Conservation (phyloP, 1,139 yeast species). For the Suhomyces kunorum region DNA sequence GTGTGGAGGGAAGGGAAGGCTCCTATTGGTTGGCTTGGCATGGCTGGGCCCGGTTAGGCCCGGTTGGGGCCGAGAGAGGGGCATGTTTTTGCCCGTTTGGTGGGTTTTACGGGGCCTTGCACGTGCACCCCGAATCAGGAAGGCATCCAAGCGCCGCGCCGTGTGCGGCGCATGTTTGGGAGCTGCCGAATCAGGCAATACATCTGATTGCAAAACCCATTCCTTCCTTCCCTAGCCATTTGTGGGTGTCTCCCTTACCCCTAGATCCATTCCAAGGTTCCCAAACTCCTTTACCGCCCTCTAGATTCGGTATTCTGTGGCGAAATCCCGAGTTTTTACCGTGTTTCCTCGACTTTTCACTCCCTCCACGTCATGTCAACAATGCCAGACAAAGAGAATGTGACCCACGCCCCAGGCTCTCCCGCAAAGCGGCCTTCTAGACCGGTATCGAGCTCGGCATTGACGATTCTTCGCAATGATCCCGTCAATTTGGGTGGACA, state of each 20-base stretch:
- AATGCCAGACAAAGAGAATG: constrained; percentile 14
- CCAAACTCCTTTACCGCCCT: not conserved
- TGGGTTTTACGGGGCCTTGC: no score
- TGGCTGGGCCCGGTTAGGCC: not conserved
- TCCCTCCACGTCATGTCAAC: not conserved
- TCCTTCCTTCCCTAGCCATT: not conserved
- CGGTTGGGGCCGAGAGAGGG: not conserved
- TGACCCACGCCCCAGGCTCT: constrained; percentile 7
- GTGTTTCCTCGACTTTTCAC: not conserved
- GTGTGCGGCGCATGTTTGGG: constrained; percentile 7
- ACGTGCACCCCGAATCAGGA: not conserved
- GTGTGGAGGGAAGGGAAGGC: not conserved
- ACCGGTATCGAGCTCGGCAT: constrained; percentile 7
- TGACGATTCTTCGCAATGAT: constrained; percentile 7
- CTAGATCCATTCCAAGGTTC: not conserved
- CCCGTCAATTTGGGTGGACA: constrained; percentile 6
- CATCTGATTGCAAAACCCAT: constrained; percentile 9
- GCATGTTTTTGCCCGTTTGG: no score
- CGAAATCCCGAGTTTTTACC: not conserved
- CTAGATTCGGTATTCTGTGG: not conserved
- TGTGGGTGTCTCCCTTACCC: not conserved
- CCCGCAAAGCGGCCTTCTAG: constrained; percentile 6
- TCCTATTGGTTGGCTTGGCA: not conserved
- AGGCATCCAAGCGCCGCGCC: constrained; percentile 4
- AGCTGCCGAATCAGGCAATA: constrained; percentile 7